Base-by-base conservation (phyloP, 805 yeast genomes). In the Wickerhamomyces bisporus region DNA sequence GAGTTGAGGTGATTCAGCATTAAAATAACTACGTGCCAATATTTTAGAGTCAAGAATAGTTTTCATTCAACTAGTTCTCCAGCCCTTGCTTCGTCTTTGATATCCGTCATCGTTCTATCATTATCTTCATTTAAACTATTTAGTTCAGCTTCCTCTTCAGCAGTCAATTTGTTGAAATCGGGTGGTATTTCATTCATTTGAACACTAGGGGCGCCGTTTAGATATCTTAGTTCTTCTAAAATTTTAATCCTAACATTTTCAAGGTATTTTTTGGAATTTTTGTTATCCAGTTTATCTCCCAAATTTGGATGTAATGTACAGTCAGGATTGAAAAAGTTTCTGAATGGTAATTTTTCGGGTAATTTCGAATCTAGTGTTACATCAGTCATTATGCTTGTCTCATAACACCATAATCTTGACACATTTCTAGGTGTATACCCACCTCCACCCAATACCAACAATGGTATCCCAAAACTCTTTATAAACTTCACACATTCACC, bases 351-450 rank as follows among this genome's bases (percentile, higher is more conserved):
- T 26, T 61, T 60, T 34, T 73, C 74, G 1, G 84, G 84, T 21
- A 77, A 61, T 46, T 73, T 76, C 6, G 71, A 50, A 17, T 80
- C 82, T 42, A 85, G 69, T 47, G 81, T 68, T 6, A 64, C 81
- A 53, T 84, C 86, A 39, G 80, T 84, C 50, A 85, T 64, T 19
- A 86, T 68, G 27, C 89, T 80, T 1, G 98, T 91, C 62, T 91
- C 98, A 60, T 83, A 88, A 51, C 96, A 83, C 98, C 98, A 91
- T 24, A 94, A 73, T 49, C 98, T 71, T 28, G 94, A 82, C 12
- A 91, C 98, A 56, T 91, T 91, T 53, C 97, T 73, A 57, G 95
- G 95, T 2, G 98, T 93, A 62, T 91, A 91, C 15, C 98, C 98
- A 43, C 98, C 98, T 36, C 98, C 98, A 17, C 98, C 98, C 11